phyloP scores from a whole-genome alignment of 1,139 yeast genomes.

The Kodamaea arcana region DNA sequence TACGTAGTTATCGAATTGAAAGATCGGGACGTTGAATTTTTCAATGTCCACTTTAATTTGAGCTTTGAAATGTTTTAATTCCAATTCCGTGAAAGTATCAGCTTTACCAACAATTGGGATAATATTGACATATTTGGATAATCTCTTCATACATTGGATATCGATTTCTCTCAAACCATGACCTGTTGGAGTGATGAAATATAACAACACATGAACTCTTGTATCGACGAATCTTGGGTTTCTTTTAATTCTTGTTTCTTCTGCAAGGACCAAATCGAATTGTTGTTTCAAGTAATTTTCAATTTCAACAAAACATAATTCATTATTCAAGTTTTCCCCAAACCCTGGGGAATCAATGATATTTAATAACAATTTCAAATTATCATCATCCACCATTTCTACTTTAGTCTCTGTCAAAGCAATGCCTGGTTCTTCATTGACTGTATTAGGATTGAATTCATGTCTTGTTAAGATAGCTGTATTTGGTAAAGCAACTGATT shows the following conservation, averaged over 20 bases:
- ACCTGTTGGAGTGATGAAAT: conserved; percentile 72
- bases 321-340: conserved; percentile 68
- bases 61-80: conserved; percentile 55
- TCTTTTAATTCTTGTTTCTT: conserved; percentile 88
- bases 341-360: conserved; percentile 77
- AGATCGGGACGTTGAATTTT: conserved; percentile 74
- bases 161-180: conserved; percentile 76
- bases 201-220: conserved; percentile 67
- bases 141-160: conserved; percentile 69
- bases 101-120: conserved; percentile 86
- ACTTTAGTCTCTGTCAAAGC: conserved; percentile 66
- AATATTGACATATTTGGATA: conserved; percentile 79
- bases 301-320: conserved; percentile 60
- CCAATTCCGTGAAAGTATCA: conserved; percentile 78
- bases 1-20: conserved; percentile 58
- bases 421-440: conserved; percentile 55
- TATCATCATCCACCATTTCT: conserved; percentile 73
- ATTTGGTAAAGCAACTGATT: conserved; percentile 49
- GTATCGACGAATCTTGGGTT: conserved; percentile 78
- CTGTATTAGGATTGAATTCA: conserved; percentile 40
- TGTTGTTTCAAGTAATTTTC: conserved; percentile 79
- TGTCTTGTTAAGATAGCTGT: conserved; percentile 41
- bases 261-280: conserved; percentile 86
- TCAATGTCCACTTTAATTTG: conserved; percentile 67
- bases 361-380: conserved; percentile 59